phyloP scores from a whole-genome alignment of 176 grass and related monocot genomes.

The bread wheat (Triticum aestivum) region DNA sequence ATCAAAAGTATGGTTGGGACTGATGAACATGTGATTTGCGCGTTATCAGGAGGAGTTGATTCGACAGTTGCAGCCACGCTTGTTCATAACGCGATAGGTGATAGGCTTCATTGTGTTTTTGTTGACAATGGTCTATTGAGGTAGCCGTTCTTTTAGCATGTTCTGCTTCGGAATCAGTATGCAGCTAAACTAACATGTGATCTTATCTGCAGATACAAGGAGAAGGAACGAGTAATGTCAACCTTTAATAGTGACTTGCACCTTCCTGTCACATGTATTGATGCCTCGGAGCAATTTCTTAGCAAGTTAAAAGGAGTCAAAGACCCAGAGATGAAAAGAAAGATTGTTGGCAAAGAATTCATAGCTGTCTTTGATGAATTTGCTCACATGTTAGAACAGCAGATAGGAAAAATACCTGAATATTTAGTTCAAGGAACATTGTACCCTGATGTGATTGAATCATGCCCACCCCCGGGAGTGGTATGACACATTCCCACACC shows the following conservation, averaged over 20 bases:
- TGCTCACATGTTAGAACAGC: constrained; percentile 57
- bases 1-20: constrained; percentile 59
- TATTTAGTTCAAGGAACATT: constrained; percentile 87
- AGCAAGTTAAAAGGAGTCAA: constrained; percentile 66
- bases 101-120: constrained; percentile 82
- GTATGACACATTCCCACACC: constrained; percentile 73
- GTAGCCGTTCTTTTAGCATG: constrained; percentile 3
- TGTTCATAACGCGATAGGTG: constrained; percentile 77
- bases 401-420: constrained; percentile 52
- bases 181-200: background rate
- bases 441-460: constrained; percentile 94
- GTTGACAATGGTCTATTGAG: constrained; percentile 87
- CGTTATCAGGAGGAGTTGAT: constrained; percentile 78
- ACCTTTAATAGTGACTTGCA: constrained; percentile 80
- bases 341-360: constrained; percentile 81
- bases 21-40: constrained; percentile 85
- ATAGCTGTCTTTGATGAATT: constrained; percentile 88
- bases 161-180: background rate
- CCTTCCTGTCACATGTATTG: constrained; percentile 72
- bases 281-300: constrained; percentile 83
- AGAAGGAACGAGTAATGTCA: constrained; percentile 69
- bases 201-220: constrained; percentile 63
- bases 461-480: constrained; percentile 79
- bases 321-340: constrained; percentile 83
- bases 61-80: constrained; percentile 76